A percentile compares a stretch with the other conserved stretches of the same genome.
Evolutionary conservation across 2,329 filamentous ascomycete species (phyloP).

Genomic region (Phialemonium atrogriseum): DNA sequence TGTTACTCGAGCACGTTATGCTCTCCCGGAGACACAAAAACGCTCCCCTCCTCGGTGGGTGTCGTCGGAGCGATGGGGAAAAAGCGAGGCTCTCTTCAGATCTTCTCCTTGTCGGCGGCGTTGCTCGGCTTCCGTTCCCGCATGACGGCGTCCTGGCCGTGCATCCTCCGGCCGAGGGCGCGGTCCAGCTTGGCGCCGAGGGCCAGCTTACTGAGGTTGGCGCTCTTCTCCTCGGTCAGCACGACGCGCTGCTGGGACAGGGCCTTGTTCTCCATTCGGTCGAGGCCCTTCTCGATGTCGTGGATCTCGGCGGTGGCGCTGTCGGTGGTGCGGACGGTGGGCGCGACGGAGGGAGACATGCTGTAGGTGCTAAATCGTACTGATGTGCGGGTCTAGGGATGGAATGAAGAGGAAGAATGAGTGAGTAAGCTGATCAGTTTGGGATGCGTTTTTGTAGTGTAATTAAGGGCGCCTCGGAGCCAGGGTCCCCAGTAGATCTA

Average conservation of each 20-base stretch:
- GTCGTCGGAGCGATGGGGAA: too few species aligned
- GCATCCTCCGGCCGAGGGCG: slow-evolving; percentile 79
- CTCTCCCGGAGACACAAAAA: too few species aligned
- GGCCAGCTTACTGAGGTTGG: slow-evolving; percentile 76
- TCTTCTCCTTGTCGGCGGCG: slow-evolving; percentile 27
- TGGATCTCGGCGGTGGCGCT: slow-evolving; percentile 49
- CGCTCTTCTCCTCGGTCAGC: slow-evolving; percentile 70
- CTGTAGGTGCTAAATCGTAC: slow-evolving; percentile 53
- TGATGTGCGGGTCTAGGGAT: slow-evolving; percentile 40
- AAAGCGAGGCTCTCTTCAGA: slow-evolving; percentile 9
- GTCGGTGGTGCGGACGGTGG: slow-evolving; percentile 44
- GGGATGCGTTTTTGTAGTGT: not conserved
- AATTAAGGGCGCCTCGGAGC: not conserved
- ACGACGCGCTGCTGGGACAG: slow-evolving; percentile 74
- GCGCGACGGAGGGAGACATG: slow-evolving; percentile 52
- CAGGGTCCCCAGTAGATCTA: too few species aligned
- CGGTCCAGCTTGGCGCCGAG: slow-evolving; percentile 86
- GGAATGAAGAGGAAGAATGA: not conserved
- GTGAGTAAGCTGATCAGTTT: not conserved
- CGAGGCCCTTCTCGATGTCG: slow-evolving; percentile 70
- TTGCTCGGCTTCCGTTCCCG: slow-evolving; percentile 35
- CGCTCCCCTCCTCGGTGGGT: too few species aligned
- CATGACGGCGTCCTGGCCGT: slow-evolving; percentile 80
- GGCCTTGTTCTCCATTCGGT: slow-evolving; percentile 84
- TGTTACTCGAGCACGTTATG: too few species aligned